These are phyloP conservation scores for Phytophthora pini DNA, from an alignment of 352 stramenopile species.

Conservation along the genomic window DNA sequence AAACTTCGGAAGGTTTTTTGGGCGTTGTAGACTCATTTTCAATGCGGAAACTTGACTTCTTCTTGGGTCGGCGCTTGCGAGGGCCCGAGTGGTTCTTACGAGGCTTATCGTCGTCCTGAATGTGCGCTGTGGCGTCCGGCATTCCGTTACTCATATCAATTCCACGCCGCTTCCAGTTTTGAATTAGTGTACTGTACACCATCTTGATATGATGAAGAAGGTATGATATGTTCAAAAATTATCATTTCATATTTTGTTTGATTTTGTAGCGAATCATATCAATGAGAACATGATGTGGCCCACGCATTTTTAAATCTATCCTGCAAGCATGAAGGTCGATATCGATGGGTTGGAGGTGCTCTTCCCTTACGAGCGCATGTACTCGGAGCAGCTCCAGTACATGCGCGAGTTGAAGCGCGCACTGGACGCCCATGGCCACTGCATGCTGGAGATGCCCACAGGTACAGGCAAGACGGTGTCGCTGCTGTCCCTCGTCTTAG, in stretches of 20 bases:
- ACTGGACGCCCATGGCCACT: conserved; percentile 97
- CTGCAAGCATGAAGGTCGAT: conserved; percentile 87
- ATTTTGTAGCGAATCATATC: no score
- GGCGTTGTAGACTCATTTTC: conserved; percentile 1
- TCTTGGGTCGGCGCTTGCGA: conserved; percentile 72
- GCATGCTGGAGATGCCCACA: conserved; percentile 99
- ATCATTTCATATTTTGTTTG: no score
- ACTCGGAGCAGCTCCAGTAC: conserved; percentile 99
- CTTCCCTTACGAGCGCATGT: conserved; percentile 98
- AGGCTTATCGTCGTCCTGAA: conserved; percentile 8
- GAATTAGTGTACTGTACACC: conserved; percentile 4
- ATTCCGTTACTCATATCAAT: conserved; percentile 32
- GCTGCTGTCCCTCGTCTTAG: conserved; percentile 96
- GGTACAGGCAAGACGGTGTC: conserved; percentile 99
- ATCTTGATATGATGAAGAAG: no score
- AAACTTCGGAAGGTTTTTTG: not conserved
- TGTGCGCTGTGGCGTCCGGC: conserved; percentile 17
- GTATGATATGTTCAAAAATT: no score
- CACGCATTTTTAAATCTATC: no score
- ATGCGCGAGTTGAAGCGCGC: conserved; percentile 99
- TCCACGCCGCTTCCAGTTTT: not conserved
- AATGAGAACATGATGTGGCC: no score
- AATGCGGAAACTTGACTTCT: conserved; percentile 40
- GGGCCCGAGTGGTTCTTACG: conserved; percentile 62
- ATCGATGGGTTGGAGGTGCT: conserved; percentile 98